Percentiles rank a stretch among this genome's conserved stretches.
phyloP scores from a whole-genome alignment of 1,139 yeast genomes.

The Oligophagozyma castellii region DNA sequence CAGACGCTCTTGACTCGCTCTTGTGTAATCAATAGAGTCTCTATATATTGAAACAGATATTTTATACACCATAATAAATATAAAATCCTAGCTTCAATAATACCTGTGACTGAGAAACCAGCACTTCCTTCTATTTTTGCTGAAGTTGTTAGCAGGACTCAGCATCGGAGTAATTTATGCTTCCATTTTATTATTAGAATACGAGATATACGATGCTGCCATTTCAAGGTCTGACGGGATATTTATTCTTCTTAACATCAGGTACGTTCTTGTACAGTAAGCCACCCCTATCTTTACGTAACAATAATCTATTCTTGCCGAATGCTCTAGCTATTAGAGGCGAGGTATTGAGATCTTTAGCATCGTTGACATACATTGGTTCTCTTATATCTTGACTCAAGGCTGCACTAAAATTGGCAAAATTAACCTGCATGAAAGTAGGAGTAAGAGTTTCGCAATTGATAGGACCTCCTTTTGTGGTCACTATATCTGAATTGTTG shows the following conservation, averaged over 20 bases:
- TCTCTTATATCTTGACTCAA: conserved; percentile 18
- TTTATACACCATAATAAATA: too few species aligned
- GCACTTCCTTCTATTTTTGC: too few species aligned
- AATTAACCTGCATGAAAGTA: conserved; percentile 13
- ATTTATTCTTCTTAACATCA: conserved; percentile 18
- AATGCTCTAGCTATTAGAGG: conserved; percentile 23
- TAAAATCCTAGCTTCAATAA: too few species aligned
- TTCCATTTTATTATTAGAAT: too few species aligned
- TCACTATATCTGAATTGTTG: conserved; percentile 18
- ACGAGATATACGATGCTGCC: too few species aligned
- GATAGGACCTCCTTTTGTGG: conserved; percentile 20
- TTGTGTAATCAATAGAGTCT: too few species aligned
- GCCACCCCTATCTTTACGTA: conserved; percentile 25
- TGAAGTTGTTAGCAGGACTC: too few species aligned
- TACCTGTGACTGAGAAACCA: too few species aligned
- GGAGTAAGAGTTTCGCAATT: conserved; percentile 16
- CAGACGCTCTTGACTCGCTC: too few species aligned
- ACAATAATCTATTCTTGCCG: conserved; percentile 20
- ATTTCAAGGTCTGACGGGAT: conserved; percentile 21
- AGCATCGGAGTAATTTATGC: too few species aligned
- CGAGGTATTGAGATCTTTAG: conserved; percentile 6
- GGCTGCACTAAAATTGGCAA: conserved; percentile 16
- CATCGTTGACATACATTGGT: conserved; percentile 17
- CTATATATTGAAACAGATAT: too few species aligned
- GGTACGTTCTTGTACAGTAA: conserved; percentile 23